Evolutionary conservation across 192 early-diverging fungal species (phyloP), one percentile per base, ranked within the genome.

Genomic region (Bifiguratus adelaidae): DNA sequence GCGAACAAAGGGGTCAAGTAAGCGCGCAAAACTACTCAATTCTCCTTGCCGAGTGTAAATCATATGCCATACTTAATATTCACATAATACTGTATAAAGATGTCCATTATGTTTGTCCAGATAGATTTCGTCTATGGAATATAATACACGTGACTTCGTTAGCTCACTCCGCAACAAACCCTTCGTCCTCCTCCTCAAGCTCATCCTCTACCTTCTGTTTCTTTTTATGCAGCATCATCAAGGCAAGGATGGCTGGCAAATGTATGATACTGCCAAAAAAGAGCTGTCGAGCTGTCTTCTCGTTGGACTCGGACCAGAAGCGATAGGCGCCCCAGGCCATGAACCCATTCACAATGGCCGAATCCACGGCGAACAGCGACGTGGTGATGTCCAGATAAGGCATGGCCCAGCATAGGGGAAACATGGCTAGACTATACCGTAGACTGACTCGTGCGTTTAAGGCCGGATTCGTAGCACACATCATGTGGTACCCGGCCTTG

Each of bases 401-500:
- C 11, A 74, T 63, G 34, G 59, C 25, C 37, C 74, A 48, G 48
- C 74, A 56, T 37, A 89, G 27, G 30, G 91, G 84, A 56, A 95
- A 72, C 79, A 94, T 49, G 46, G 71, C 63, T 37, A 84, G 23
- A 56, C 70, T 69, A 55, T 98, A 86, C 6, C 91, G 74, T 28
- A 98, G 62, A 12, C 88, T 74, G 0, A 96, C 91, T 20, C 90
- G 74, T 2, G 86, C 86, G 46, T 95, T 96, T 13, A 98, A 71
- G 13, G 76, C 70, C 7, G 95, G 95, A 46, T 87, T 77, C 0
- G 79, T 83, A 0, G 89, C 89, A 1, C 81, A 75, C 84, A 89
- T 92, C 95, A 98, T 98, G 2, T 82, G 72, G 65, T 95, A 98
- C 2, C 95, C 95, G 1, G 95, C 95, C 59, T 95, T 95, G 7